These are phyloP conservation scores for Annulohypoxylon moriforme DNA, from an alignment of 495 filamentous ascomycete species.

Conservation along the genomic window DNA sequence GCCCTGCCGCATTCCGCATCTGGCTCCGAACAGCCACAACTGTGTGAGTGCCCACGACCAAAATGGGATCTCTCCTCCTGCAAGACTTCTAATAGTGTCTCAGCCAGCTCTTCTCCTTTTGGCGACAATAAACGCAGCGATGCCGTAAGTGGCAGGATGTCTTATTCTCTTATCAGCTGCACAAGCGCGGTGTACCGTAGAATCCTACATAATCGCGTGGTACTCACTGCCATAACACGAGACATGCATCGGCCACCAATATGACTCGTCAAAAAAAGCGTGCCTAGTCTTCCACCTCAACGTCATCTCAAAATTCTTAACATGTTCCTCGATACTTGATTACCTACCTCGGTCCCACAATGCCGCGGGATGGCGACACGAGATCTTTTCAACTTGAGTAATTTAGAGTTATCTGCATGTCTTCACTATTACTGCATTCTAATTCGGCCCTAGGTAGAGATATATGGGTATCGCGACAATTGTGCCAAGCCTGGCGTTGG, in stretches of 20 bases:
- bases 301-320: constrained; percentile 25
- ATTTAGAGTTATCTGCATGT: constrained; percentile 26
- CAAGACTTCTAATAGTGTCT: constrained; percentile 33
- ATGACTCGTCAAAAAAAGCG: not conserved
- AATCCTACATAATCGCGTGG: constrained; percentile 40
- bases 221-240: constrained; percentile 25
- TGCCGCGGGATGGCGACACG: constrained; percentile 12
- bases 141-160: constrained; percentile 26
- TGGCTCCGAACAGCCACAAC: constrained; percentile 33
- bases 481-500: constrained; percentile 31
- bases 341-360: constrained; percentile 1
- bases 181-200: constrained; percentile 29
- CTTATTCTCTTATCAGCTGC: constrained; percentile 38
- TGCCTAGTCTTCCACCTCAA: constrained; percentile 22
- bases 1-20: constrained; percentile 30
- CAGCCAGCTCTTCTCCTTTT: constrained; percentile 14
- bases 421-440: constrained; percentile 16
- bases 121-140: constrained; percentile 14
- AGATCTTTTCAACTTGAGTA: constrained; percentile 15
- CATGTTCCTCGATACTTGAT: not conserved
- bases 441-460: constrained; percentile 10
- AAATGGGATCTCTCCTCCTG: constrained; percentile 22
- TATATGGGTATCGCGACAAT: constrained; percentile 1
- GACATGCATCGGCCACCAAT: constrained; percentile 22
- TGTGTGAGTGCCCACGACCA: constrained; percentile 23